phyloP scores from a whole-genome alignment of 2,329 filamentous ascomycete genomes.

The Monilinia laxa region DNA sequence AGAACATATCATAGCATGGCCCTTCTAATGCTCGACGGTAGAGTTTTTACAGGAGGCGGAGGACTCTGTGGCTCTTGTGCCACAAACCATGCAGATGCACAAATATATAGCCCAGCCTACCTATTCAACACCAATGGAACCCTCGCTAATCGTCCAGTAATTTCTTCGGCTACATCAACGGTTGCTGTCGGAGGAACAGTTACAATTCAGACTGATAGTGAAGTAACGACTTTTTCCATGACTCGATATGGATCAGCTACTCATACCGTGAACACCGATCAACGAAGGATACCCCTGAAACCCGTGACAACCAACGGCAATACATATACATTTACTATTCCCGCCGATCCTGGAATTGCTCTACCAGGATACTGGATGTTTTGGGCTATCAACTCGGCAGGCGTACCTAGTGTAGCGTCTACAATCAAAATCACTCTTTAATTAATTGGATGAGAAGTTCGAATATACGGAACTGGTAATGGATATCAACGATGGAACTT shows the following conservation, averaged over 20 bases:
- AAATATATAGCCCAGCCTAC: conserved; percentile 58
- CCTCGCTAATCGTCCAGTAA: conserved; percentile 45
- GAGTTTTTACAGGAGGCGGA: conserved; percentile 52
- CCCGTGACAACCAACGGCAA: conserved; percentile 33
- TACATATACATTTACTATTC: conserved; percentile 46
- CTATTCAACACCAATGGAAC: conserved; percentile 50
- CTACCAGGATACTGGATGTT: conserved; percentile 56
- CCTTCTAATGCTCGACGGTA: conserved; percentile 51
- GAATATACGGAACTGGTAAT: background rate
- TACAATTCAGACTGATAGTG: conserved; percentile 39
- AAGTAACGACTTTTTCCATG: conserved; percentile 43
- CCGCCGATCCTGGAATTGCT: conserved; percentile 49
- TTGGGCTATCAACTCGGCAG: conserved; percentile 49
- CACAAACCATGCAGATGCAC: conserved; percentile 53
- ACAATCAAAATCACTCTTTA: conserved; percentile 13
- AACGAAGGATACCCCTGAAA: conserved; percentile 50
- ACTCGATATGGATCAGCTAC: conserved; percentile 52
- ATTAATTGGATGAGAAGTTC: background rate
- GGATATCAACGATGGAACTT: background rate
- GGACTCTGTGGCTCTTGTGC: conserved; percentile 50
- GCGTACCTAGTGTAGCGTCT: conserved; percentile 47
- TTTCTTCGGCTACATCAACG: conserved; percentile 41
- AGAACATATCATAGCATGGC: conserved; percentile 53
- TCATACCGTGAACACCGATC: conserved; percentile 58
- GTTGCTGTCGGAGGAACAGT: conserved; percentile 41